Conservation (phyloP, 768 basidiomycete species). For the Boletus fagicola region DNA sequence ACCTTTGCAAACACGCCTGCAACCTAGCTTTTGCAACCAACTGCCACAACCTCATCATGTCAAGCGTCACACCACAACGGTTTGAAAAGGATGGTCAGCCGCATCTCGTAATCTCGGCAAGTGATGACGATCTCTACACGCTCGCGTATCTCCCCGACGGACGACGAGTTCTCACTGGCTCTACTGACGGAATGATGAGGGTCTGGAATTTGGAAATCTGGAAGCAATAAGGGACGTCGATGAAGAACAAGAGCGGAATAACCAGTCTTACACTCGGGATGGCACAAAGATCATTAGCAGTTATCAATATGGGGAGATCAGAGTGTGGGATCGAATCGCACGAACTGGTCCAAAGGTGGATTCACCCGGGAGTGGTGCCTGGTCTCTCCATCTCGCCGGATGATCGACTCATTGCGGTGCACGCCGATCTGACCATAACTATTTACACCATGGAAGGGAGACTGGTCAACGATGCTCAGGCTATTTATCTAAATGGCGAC, state of each 20-base stretch:
- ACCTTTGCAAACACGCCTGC: not conserved
- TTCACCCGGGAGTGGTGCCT: accelerated
- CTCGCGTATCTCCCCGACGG: slow-evolving; percentile 11
- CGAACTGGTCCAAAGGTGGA: not conserved
- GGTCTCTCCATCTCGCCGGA: slow-evolving; percentile 1
- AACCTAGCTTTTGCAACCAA: not conserved
- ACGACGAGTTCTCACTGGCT: not conserved
- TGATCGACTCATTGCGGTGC: not conserved
- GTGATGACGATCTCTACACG: accelerated
- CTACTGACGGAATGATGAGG: not conserved
- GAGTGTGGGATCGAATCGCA: not conserved
- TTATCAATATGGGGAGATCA: not conserved
- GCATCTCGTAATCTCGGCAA: not conserved
- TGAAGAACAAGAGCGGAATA: accelerated
- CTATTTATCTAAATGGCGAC: not conserved
- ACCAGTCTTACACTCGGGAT: not conserved
- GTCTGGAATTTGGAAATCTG: not conserved
- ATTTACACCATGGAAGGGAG: not conserved
- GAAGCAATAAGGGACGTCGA: not conserved
- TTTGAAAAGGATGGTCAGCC: not conserved
- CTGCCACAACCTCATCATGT: not conserved
- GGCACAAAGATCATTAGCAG: slow-evolving; percentile 1
- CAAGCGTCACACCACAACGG: not conserved
- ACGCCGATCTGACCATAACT: not conserved
- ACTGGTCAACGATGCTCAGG: not conserved